phyloP scores from a whole-genome alignment of 768 basidiomycete species.

The Butyriboletus loyo region DNA sequence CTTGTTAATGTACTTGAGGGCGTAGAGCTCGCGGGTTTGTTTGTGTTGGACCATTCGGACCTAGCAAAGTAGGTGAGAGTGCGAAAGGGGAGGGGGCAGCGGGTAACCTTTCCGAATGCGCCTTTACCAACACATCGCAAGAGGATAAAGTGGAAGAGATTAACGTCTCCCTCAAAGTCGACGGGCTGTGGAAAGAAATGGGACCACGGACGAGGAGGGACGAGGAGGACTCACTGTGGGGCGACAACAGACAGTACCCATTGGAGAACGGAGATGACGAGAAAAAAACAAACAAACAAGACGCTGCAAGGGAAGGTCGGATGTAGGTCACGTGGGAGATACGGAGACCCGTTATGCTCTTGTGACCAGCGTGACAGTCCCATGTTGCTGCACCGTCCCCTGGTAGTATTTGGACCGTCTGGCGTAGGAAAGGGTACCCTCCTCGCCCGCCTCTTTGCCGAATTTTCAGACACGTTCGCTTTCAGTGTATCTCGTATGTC shows the following conservation, averaged over 20 bases:
- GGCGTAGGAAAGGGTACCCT: slow-evolving; percentile 95
- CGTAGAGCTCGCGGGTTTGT: slow-evolving; percentile 93
- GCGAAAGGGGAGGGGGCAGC: not conserved
- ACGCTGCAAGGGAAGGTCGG: not conserved
- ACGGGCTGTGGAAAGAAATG: slow-evolving; percentile 58
- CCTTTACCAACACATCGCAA: slow-evolving; percentile 97
- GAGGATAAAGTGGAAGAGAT: slow-evolving; percentile 95
- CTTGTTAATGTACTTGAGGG: slow-evolving; percentile 99
- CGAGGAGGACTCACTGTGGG: slow-evolving; percentile 52
- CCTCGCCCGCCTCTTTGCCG: slow-evolving; percentile 72
- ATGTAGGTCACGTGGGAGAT: slow-evolving; percentile 12
- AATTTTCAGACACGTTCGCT: slow-evolving; percentile 81
- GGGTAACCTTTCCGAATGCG: slow-evolving; percentile 93
- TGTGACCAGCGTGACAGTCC: not conserved
- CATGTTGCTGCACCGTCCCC: slow-evolving; percentile 41
- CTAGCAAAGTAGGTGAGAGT: slow-evolving; percentile 40
- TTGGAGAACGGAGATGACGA: slow-evolving; percentile 3
- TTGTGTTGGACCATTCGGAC: slow-evolving; percentile 99
- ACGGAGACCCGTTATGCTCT: not conserved
- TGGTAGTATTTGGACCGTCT: slow-evolving; percentile 88
- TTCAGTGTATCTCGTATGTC: slow-evolving; percentile 89
- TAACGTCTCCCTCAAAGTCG: slow-evolving; percentile 94
- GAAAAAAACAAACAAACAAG: slow-evolving; percentile 14
- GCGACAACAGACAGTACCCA: slow-evolving; percentile 87
- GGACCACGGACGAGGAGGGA: not conserved